phyloP scores from a whole-genome alignment of 1,284 basidiomycete species.

The Ceratobasidium papillatum region DNA sequence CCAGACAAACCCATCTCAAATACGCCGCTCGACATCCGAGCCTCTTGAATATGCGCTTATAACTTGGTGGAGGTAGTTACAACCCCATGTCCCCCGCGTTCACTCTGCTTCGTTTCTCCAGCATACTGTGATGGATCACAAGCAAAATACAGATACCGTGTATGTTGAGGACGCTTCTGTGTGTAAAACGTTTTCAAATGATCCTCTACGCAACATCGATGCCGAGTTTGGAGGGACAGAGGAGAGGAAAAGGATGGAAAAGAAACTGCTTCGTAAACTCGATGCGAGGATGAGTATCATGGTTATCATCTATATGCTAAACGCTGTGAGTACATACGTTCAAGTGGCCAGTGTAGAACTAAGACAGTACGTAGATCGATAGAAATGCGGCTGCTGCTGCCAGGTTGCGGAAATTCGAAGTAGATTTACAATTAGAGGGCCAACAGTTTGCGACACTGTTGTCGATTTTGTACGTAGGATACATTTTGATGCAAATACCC shows the following conservation, averaged over 20 bases:
- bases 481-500: conserved; percentile 80
- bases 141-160: too few relatives aligned
- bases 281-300: conserved; percentile 72
- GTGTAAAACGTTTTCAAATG: too few relatives aligned
- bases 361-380: conserved; percentile 26
- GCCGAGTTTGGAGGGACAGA: conserved; percentile 58
- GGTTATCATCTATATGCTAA: conserved; percentile 72
- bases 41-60: too few relatives aligned
- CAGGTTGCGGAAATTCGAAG: conserved; percentile 72
- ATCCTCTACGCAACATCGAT: too few relatives aligned
- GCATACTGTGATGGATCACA: too few relatives aligned
- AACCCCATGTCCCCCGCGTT: too few relatives aligned
- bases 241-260: conserved; percentile 56
- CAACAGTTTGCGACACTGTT: conserved; percentile 74
- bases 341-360: background rate
- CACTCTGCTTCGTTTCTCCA: too few relatives aligned
- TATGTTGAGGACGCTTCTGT: too few relatives aligned
- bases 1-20: too few relatives aligned
- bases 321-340: conserved; percentile 59
- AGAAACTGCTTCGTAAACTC: conserved; percentile 65
- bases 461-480: conserved; percentile 69
- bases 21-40: too few relatives aligned
- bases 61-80: too few relatives aligned
- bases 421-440: conserved; percentile 70
- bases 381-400: conserved; percentile 57